Base-by-base conservation (phyloP, 148 eudicot species). In the Limonium bicolor region DNA sequence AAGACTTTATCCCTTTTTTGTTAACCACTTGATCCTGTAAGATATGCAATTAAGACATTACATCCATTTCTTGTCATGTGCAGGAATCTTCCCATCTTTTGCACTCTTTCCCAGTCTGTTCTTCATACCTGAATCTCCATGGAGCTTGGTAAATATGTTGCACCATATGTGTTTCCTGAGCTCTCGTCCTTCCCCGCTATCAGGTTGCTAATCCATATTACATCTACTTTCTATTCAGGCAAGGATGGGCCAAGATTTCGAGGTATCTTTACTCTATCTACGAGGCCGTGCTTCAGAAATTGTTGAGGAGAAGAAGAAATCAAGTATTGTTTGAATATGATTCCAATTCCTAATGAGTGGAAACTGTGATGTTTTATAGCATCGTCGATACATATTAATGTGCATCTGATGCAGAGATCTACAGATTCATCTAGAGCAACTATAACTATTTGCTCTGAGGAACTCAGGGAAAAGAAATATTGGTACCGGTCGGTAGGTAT, bases 61-160 rank as follows among this genome's bases (percentile, higher is more conserved):
- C n/a, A n/a, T n/a, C n/a, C n/a, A n/a, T 8, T 24, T 43, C 17
- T 43, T 11, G 30, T 31, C 7, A 24, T 55, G 27, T n/a, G 63
- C 77, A 86, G 96, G 93, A 56, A 66, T 55, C 37, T 54, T 86
- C 44, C 93, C 96, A 7, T 78, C 87, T 62, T 47, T 68, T 14
- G 44, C 63, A 6, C 55, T 86, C 83, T 77, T 86, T 53, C 96
- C 93, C 55, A 87, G 93, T 42, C 59, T 86, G 37, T 86, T 86
- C 69, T 86, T 86, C 31, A 53, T 86, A 51, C 96, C 96, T 17
- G 96, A 81, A 52, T 86, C 96, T 66, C 96, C 96, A 50, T 72
- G 96, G 42, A 81, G 96, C 93, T 69, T 86, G 96, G 96, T 86
- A 66, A 67, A n/a, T n/a, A 69, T 23, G 33, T n/a, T n/a, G n/a